These are phyloP conservation scores for Phyllosticta capitalensis DNA, from an alignment of 2,329 filamentous ascomycete genomes.

Conservation along the genomic window DNA sequence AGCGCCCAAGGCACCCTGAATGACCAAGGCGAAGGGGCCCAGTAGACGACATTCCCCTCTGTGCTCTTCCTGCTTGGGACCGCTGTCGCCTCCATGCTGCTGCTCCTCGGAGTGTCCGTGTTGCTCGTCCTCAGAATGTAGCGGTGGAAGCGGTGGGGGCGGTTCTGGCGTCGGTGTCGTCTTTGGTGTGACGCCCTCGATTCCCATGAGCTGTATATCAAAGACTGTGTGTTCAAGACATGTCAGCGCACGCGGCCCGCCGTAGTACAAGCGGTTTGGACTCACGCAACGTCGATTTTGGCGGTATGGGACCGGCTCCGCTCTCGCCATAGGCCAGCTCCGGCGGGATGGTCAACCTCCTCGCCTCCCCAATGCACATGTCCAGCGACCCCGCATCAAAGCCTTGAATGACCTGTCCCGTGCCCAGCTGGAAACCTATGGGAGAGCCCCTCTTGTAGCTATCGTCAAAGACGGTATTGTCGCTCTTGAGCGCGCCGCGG, in stretches of 20 bases:
- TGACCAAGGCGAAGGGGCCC: constrained; percentile 80
- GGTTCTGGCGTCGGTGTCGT: not conserved
- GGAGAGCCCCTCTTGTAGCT: constrained; percentile 70
- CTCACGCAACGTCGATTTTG: constrained; percentile 65
- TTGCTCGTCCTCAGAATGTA: constrained; percentile 14
- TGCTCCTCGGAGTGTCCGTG: constrained; percentile 11
- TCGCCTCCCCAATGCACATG: constrained; percentile 97
- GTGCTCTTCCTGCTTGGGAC: constrained; percentile 30
- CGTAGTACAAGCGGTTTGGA: constrained; percentile 1
- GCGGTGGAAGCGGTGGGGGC: constrained; percentile 11
- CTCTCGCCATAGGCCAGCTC: constrained; percentile 74
- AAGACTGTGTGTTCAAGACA: constrained; percentile 54
- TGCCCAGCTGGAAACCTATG: constrained; percentile 69
- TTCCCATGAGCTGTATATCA: constrained; percentile 80
- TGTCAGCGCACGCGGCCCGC: constrained; percentile 8
- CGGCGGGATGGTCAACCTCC: constrained; percentile 79
- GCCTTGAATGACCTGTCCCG: constrained; percentile 86
- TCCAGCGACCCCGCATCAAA: constrained; percentile 88
- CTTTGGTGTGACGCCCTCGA: constrained; percentile 54
- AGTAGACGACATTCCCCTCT: constrained; percentile 77
- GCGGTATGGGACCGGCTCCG: constrained; percentile 76
- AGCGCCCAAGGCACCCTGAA: constrained; percentile 77
- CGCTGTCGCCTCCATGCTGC: constrained; percentile 14
- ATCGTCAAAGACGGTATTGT: constrained; percentile 48
- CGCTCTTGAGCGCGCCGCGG: constrained; percentile 63